Percentiles rank a stretch among this genome's conserved stretches.
These are phyloP conservation scores for Calonectria pauciramosa DNA, from an alignment of 2,329 filamentous ascomycete species.

Conservation along the genomic window DNA sequence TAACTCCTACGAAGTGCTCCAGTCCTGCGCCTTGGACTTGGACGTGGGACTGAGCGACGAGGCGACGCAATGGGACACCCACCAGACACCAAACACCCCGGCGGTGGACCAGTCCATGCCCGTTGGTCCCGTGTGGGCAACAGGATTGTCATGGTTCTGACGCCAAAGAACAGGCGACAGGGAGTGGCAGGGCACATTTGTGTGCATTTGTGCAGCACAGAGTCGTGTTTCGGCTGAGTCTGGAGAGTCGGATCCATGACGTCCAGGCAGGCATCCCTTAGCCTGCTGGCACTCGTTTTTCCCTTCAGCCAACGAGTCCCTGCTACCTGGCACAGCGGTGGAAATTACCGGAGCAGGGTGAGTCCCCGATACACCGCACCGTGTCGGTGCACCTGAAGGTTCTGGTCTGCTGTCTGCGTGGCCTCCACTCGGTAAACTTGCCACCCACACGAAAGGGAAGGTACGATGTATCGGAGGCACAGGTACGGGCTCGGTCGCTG, in stretches of 20 bases:
- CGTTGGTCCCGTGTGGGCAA: conserved; percentile 8
- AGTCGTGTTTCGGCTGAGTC: conserved; percentile 14
- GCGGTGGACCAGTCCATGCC: conserved; percentile 9
- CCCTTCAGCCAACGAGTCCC: neutral
- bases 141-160: conserved; percentile 5
- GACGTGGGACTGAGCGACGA: neutral
- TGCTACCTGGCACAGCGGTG: conserved; percentile 8
- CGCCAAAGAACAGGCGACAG: neutral
- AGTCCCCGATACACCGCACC: conserved; percentile 11
- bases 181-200: conserved; percentile 8
- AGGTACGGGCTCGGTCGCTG: neutral
- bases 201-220: conserved; percentile 14
- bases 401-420: conserved; percentile 18
- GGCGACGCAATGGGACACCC: neutral
- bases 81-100: conserved; percentile 3
- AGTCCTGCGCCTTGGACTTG: neutral
- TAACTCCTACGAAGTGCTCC: neutral
- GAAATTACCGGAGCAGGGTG: neutral
- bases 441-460: conserved; percentile 18
- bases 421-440: conserved; percentile 18
- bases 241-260: conserved; percentile 12
- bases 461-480: conserved; percentile 10
- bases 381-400: conserved; percentile 11
- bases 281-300: conserved; percentile 6
- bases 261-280: neutral